phyloP scores from a whole-genome alignment of 2,329 filamentous ascomycete genomes.

The Cladosporium sp. region DNA sequence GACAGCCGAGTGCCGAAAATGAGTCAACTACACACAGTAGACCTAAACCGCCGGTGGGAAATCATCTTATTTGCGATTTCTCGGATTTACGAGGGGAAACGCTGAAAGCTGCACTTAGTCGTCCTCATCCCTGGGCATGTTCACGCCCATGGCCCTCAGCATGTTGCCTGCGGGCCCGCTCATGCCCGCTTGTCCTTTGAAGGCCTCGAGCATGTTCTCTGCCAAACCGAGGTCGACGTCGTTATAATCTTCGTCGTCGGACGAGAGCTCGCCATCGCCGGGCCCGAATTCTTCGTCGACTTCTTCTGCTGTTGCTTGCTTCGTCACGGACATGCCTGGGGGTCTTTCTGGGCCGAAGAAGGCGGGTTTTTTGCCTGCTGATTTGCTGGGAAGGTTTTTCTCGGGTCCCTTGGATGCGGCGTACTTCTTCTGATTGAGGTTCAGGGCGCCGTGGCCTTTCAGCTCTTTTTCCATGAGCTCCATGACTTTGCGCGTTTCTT shows the following conservation, averaged over 20 bases:
- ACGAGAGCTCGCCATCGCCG: conserved; percentile 32
- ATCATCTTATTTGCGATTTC: no score
- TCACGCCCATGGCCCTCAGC: conserved; percentile 77
- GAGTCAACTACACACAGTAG: no score
- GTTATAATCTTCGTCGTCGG: conserved; percentile 52
- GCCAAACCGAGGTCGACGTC: conserved; percentile 82
- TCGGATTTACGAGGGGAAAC: no score
- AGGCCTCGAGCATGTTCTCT: conserved; percentile 85
- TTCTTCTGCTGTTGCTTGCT: conserved; percentile 32
- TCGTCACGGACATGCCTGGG: conserved; percentile 18
- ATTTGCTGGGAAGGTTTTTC: neutral
- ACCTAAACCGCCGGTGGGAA: no score
- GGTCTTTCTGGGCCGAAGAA: conserved; percentile 29
- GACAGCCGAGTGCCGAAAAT: no score
- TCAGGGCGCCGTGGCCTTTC: conserved; percentile 61
- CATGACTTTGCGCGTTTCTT: conserved; percentile 61
- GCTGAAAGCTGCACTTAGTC: conserved; percentile 28
- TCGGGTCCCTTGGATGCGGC: conserved; percentile 28
- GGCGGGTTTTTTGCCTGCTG: conserved; percentile 14
- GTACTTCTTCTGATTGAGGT: conserved; percentile 33
- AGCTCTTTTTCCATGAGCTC: conserved; percentile 69
- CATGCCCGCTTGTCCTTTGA: conserved; percentile 83
- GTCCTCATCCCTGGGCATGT: conserved; percentile 73
- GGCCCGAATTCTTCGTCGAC: conserved; percentile 38
- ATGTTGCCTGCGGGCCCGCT: conserved; percentile 84